Percentiles rank a stretch among this genome's conserved stretches.
phyloP scores from a whole-genome alignment of 2,329 filamentous ascomycete genomes.

The Botryotinia calthae region DNA sequence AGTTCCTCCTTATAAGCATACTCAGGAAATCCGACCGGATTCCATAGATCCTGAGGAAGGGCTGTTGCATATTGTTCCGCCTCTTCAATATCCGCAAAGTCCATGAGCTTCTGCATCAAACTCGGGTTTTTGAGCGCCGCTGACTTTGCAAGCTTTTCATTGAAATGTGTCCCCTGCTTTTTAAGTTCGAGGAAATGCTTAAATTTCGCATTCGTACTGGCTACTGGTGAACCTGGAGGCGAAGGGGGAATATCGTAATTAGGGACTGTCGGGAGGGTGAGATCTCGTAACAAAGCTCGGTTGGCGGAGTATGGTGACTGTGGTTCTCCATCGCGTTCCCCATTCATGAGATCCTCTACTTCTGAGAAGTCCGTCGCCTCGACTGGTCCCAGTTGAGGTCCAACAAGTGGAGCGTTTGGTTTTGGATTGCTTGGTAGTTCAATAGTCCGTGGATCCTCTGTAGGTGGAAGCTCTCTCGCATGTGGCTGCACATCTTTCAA shows the following conservation, averaged over 20 bases:
- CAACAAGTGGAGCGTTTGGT: slow-evolving; percentile 32
- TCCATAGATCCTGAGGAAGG: slow-evolving; percentile 54
- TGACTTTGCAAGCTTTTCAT: slow-evolving; percentile 66
- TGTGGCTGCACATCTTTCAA: slow-evolving; percentile 25
- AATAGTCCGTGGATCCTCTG: background rate
- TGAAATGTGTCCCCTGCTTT: slow-evolving; percentile 74
- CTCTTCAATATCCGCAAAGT: slow-evolving; percentile 59
- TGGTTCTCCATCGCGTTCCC: slow-evolving; percentile 36
- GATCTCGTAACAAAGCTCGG: slow-evolving; percentile 63
- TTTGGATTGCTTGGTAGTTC: slow-evolving; percentile 9
- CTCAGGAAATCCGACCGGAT: slow-evolving; percentile 54
- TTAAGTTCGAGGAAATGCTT: slow-evolving; percentile 75
- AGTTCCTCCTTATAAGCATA: slow-evolving; percentile 53
- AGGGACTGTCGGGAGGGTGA: slow-evolving; percentile 70
- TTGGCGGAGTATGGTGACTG: slow-evolving; percentile 65
- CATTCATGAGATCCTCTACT: slow-evolving; percentile 8
- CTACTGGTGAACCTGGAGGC: slow-evolving; percentile 60
- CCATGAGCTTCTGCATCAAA: slow-evolving; percentile 68
- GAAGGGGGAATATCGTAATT: slow-evolving; percentile 74
- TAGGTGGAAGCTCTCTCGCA: slow-evolving; percentile 8
- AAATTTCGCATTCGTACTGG: slow-evolving; percentile 62
- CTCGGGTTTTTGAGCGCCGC: slow-evolving; percentile 68
- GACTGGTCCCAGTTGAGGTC: slow-evolving; percentile 35
- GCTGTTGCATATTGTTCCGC: slow-evolving; percentile 66
- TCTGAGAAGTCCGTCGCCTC: slow-evolving; percentile 18